phyloP scores from a whole-genome alignment of 768 basidiomycete genomes.

The Lentinula guzmanii region DNA sequence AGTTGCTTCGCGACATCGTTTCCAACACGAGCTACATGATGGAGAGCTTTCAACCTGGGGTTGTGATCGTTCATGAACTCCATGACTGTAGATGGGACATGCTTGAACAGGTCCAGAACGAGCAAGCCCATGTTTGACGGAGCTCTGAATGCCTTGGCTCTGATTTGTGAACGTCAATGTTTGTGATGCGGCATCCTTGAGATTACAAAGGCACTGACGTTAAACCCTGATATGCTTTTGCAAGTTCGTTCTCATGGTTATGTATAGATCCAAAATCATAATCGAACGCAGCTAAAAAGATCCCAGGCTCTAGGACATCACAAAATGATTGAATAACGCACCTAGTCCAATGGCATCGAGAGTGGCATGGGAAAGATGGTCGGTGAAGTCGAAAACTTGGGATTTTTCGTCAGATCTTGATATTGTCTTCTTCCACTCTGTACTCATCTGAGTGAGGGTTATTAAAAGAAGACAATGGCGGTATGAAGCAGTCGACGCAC shows the following conservation, averaged over 20 bases:
- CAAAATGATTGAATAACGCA: conserved; percentile 14
- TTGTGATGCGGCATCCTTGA: no score
- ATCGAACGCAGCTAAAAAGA: conserved; percentile 24
- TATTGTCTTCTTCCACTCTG: conserved; percentile 22
- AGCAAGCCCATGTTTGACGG: not conserved
- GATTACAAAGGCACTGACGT: conserved; percentile 20
- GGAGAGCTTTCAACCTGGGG: not conserved
- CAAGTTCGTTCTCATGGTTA: conserved; percentile 28
- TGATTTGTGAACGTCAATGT: not conserved
- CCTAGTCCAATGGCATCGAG: conserved; percentile 34
- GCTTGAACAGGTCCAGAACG: not conserved
- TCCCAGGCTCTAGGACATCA: not conserved
- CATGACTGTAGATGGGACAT: conserved; percentile 16
- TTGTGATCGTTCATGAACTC: conserved; percentile 10
- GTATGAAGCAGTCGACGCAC: not conserved
- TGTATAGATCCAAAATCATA: conserved; percentile 38
- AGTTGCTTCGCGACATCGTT: conserved; percentile 6
- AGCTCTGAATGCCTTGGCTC: conserved; percentile 16
- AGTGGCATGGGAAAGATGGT: conserved; percentile 24
- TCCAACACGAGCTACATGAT: not conserved
- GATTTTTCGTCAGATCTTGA: conserved; percentile 5
- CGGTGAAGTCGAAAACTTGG: conserved; percentile 18
- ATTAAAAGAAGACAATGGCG: not conserved
- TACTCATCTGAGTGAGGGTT: conserved; percentile 13
- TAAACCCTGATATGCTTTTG: conserved; percentile 27